These are phyloP conservation scores for Prototheca wickerhamii DNA, from an alignment of 163 green algal species.

Conservation along the genomic window DNA sequence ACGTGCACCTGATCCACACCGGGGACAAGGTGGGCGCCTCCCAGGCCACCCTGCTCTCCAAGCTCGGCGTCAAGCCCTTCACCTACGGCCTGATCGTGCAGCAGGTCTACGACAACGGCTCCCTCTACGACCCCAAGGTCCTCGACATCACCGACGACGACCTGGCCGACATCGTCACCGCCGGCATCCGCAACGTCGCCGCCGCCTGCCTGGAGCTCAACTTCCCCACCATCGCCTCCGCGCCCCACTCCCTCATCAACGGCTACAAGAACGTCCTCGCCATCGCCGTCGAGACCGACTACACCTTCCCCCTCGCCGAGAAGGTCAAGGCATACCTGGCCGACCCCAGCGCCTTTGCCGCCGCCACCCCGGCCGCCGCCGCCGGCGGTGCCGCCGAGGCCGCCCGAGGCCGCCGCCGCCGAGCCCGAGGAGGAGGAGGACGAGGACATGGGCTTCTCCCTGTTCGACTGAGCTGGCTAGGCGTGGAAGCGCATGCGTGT, in stretches of 20 bases:
- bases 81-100: constrained; percentile 79
- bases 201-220: constrained; percentile 73
- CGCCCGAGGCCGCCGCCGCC: background rate
- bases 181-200: constrained; percentile 76
- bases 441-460: constrained; percentile 78
- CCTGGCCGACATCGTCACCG: constrained; percentile 51
- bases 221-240: constrained; percentile 83
- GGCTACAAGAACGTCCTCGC: constrained; percentile 98
- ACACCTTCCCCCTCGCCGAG: constrained; percentile 88
- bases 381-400: background rate
- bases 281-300: constrained; percentile 88
- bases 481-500: background rate
- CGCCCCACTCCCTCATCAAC: constrained; percentile 94
- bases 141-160: constrained; percentile 95
- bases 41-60: constrained; percentile 92
- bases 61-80: constrained; percentile 97
- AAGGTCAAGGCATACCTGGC: constrained; percentile 92
- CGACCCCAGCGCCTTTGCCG: constrained; percentile 74
- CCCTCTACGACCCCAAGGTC: constrained; percentile 80
- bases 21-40: constrained; percentile 91
- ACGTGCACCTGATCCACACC: constrained; percentile 80
- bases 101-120: constrained; percentile 84
- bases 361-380: constrained; percentile 51
- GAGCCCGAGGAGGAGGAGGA: constrained; percentile 58
- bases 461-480: constrained; percentile 67